Base-by-base conservation (phyloP, 148 eudicot genomes). In the Cornus controversa region DNA sequence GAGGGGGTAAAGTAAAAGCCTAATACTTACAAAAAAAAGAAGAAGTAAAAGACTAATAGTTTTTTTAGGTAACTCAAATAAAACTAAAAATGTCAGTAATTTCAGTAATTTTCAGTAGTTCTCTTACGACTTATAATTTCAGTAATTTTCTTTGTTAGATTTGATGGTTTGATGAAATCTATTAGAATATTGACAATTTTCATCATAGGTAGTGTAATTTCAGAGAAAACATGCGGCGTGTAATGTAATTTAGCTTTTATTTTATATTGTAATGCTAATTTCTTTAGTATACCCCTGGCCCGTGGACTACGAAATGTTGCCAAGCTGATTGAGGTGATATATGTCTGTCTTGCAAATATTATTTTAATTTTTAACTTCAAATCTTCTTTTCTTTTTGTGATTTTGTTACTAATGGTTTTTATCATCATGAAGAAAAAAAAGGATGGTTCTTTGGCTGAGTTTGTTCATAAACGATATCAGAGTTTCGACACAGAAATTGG, bases 271-370 rank as follows among this genome's bases (percentile, higher is more conserved):
- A 31, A 31, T 31, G 34, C 34, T 31, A 31, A 31, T 31, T 29
- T 31, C 34, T 31, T 31, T 31, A 31, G 34, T 31, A 31, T 31
- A 2, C 11, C 99, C 69, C 82, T 96, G 78, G 98, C 99, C 65
- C 98, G 98, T 69, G 98, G 99, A 70, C 97, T 93, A 45, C 88
- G 95, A 78, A 96, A 88, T 85, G 99, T 91, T 77, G 99, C 91
- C 70, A 96, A 93, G 90, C 73, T 96, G 47, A 88, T 92, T 80
- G 92, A 92, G 97, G 98, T 95, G 47, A 68, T n/a, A 5, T 36
- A 78, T 62, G 13, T 23, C 34, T 31, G 34, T 5, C 34, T 31
- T 31, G 34, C 34, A 31, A 31, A 31, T 36, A 20, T 10, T 42
- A 63, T 13, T 15, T 54, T 31, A 31, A 31, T 31, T 23, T 9